phyloP scores from a whole-genome alignment of 2,329 filamentous ascomycete genomes.

The Trichophyton rubrum region DNA sequence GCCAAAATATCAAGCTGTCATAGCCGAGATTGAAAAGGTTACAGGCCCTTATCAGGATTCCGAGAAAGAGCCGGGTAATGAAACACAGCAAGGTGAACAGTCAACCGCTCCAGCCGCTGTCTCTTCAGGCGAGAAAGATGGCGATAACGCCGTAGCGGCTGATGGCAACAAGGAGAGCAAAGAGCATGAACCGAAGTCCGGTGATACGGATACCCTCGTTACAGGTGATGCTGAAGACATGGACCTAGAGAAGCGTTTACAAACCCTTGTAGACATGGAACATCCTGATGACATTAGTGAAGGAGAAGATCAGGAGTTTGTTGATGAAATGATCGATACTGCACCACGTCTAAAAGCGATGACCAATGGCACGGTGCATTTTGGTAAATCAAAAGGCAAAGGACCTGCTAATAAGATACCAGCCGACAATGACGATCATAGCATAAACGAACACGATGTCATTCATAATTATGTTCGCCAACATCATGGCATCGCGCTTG shows the following conservation, averaged over 20 bases:
- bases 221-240: constrained; percentile 4
- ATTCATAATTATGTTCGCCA: constrained; percentile 42
- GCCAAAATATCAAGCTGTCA: background rate
- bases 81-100: background rate
- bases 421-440: background rate
- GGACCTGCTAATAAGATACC: background rate
- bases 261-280: constrained; percentile 18
- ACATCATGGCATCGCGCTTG: constrained; percentile 47
- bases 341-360: background rate
- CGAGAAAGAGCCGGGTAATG: background rate
- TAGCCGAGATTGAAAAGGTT: background rate
- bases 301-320: constrained; percentile 19
- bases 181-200: background rate
- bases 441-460: background rate
- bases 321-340: constrained; percentile 7
- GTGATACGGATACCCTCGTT: background rate
- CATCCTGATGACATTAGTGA: constrained; percentile 24
- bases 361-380: background rate
- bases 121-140: background rate
- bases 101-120: background rate
- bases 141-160: constrained; percentile 8
- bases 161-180: constrained; percentile 4
- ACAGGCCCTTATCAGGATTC: background rate
- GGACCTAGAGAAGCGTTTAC: constrained; percentile 11
- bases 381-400: background rate